Conservation (phyloP, 1,284 basidiomycete species). For the Marasmius tenuissimus region DNA sequence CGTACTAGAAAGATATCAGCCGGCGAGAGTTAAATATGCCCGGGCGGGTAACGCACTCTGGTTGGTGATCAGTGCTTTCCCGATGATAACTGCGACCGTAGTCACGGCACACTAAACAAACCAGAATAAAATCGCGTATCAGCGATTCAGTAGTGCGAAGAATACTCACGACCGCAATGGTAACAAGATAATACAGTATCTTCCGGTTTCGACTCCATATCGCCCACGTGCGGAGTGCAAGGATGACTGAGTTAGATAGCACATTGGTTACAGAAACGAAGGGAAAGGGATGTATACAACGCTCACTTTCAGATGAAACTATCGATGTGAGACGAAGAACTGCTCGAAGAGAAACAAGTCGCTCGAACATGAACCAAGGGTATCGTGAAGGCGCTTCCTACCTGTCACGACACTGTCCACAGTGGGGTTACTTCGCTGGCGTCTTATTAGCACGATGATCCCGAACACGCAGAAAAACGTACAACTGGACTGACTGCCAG, state of each 20-base stretch:
- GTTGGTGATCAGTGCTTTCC: slow-evolving; percentile 4
- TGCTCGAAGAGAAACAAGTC: neutral
- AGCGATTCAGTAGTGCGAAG: neutral
- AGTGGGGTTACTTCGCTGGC: neutral
- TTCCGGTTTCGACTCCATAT: slow-evolving; percentile 15
- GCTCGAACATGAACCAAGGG: neutral
- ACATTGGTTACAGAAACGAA: neutral
- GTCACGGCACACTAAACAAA: slow-evolving; percentile 8
- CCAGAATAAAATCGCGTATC: neutral
- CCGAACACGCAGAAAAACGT: neutral
- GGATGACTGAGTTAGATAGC: neutral
- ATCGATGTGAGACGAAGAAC: slow-evolving; percentile 16
- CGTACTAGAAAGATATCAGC: neutral
- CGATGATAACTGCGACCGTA: slow-evolving; percentile 11
- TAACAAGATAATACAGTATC: slow-evolving; percentile 9
- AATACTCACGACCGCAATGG: slow-evolving; percentile 12
- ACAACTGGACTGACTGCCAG: slow-evolving; percentile 7
- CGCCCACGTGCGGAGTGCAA: slow-evolving; percentile 18
- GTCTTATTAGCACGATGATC: neutral
- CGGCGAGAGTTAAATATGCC: neutral
- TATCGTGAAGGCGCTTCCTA: neutral
- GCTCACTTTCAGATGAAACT: slow-evolving; percentile 19
- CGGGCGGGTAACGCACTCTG: neutral
- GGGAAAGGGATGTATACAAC: neutral
- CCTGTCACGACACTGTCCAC: slow-evolving; percentile 15